These are phyloP conservation scores for Kondoa malvinella DNA, from an alignment of 768 basidiomycete genomes.

Conservation along the genomic window DNA sequence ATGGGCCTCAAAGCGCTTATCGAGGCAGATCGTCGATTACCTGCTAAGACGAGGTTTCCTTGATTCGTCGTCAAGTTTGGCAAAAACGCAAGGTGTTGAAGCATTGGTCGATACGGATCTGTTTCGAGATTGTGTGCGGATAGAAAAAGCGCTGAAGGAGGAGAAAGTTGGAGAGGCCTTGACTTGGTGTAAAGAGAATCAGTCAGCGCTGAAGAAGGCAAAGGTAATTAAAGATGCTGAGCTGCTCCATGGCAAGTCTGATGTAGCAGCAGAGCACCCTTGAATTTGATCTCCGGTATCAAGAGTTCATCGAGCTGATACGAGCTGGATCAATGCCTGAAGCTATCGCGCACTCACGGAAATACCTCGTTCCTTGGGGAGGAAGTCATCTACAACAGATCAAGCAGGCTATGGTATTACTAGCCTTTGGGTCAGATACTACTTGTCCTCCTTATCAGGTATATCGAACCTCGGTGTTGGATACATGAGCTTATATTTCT, in stretches of 20 bases:
- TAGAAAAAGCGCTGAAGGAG: constrained; percentile 57
- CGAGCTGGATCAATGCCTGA: constrained; percentile 47
- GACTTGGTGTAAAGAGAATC: constrained; percentile 92
- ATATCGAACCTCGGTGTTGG: constrained; percentile 15
- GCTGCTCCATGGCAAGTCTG: not conserved
- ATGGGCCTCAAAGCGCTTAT: constrained; percentile 65
- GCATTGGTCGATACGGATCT: constrained; percentile 44
- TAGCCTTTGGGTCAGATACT: constrained; percentile 51
- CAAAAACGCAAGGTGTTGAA: constrained; percentile 60
- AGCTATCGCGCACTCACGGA: constrained; percentile 70
- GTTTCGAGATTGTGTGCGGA: constrained; percentile 71
- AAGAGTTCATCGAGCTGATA: constrained; percentile 87
- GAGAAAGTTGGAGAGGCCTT: constrained; percentile 78
- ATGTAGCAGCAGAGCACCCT: constrained; percentile 54
- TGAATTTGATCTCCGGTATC: constrained; percentile 86
- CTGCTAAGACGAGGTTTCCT: constrained; percentile 61
- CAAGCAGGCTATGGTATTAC: constrained; percentile 22
- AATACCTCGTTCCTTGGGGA: constrained; percentile 53
- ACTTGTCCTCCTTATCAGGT: constrained; percentile 67
- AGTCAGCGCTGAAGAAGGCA: constrained; percentile 72
- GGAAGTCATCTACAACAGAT: constrained; percentile 9
- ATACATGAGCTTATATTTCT: not conserved
- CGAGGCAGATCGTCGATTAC: constrained; percentile 89
- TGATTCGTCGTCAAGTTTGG: constrained; percentile 57
- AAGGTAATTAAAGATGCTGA: constrained; percentile 40